Base-by-base conservation (phyloP, 208 protist genomes). In the Tritrichomonas musculus region DNA sequence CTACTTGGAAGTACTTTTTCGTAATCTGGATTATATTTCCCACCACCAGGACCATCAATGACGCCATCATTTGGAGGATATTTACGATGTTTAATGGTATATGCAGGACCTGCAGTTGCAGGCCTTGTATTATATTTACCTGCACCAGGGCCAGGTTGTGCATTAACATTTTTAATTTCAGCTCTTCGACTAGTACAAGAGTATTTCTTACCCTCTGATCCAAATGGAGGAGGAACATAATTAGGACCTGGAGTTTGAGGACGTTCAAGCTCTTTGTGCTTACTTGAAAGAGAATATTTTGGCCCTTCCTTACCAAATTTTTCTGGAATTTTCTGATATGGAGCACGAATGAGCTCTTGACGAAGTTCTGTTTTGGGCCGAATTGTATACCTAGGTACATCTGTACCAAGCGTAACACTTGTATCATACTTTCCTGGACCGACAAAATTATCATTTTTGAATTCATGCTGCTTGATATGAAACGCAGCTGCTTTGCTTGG, bases 21-120 rank as follows among this genome's bases (percentile, higher is more conserved):
- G 47, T 88, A 88, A 30, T 88, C 47, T 88, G 77, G 77, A 88
- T 39, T 27, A 39, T 88, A 88, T 53, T 88, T 47, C 14, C 41
- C 77, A 33, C 14, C 41, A 20, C 77, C 77, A 22, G 53, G 53
- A 22, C 53, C 53, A 22, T 60, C 53, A 17, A 60, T 17, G 17
- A 60, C 53, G 5, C 53, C 53, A 60, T 60, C 53, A 60, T 60
- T 60, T 60, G 5, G 5, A 60, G 53, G 53, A 60, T 60, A 60
- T 60, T 60, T 60, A 5, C 17, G 5, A 17, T 17, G 5, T 60
- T 60, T 60, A 60, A 60, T 60, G 5, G 53, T 60, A 17, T 60
- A 60, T 5, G 53, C 53, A 60, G 53, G 53, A 60, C 53, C 53
- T 60, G 11, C 53, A 22, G 53, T 60, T 5, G 5, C 17, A 22